A percentile compares a stretch with the other conserved stretches of the same genome.
Conservation (phyloP, 1,139 yeast genomes). For the Saccharomyces hybrid region DNA sequence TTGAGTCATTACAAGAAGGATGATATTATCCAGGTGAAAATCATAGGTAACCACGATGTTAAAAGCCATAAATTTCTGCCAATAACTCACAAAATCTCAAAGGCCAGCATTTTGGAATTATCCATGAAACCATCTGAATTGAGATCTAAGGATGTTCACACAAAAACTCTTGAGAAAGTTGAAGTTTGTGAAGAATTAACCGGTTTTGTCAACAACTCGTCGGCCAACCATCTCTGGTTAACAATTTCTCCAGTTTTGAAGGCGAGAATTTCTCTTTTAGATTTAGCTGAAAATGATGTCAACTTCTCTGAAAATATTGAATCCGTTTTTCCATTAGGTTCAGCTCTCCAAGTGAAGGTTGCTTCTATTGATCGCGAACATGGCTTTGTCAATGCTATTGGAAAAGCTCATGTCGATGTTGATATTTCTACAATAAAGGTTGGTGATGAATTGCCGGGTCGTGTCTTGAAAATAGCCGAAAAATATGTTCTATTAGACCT, state of each 20-base stretch:
- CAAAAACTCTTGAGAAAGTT: constrained; percentile 41
- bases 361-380: constrained; percentile 48
- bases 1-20: constrained; percentile 54
- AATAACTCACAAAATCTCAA: constrained; percentile 52
- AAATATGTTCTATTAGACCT: constrained; percentile 60
- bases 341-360: constrained; percentile 57
- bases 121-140: constrained; percentile 44
- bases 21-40: constrained; percentile 51
- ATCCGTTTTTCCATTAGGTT: constrained; percentile 58
- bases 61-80: constrained; percentile 65
- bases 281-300: constrained; percentile 51
- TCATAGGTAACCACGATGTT: constrained; percentile 74
- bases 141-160: constrained; percentile 37
- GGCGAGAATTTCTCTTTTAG: constrained; percentile 63
- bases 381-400: constrained; percentile 44
- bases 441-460: constrained; percentile 58
- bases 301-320: constrained; percentile 39
- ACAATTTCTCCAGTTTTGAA: constrained; percentile 60
- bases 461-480: constrained; percentile 55
- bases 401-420: constrained; percentile 40
- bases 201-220: constrained; percentile 56
- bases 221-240: constrained; percentile 58
- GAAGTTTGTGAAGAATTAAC: constrained; percentile 53
- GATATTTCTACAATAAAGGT: constrained; percentile 47
- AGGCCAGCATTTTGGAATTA: constrained; percentile 58